phyloP scores from a whole-genome alignment of 352 stramenopile species.

The Blastocystis sp. region DNA sequence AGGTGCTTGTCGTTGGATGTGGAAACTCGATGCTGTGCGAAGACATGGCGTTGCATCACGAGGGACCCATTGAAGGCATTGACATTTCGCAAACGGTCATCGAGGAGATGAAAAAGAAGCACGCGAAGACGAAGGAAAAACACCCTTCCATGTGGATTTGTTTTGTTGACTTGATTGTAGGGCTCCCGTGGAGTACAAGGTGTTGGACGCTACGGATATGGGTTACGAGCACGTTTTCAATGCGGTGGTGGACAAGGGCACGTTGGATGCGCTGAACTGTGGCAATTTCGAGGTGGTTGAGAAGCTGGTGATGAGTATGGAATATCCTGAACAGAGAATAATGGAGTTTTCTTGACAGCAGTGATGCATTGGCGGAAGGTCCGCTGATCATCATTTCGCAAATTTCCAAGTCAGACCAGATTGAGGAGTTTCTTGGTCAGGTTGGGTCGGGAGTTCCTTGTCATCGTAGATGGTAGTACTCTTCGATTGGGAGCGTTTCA shows the following conservation, averaged over 20 bases:
- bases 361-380: background rate
- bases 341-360: background rate
- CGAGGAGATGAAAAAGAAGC: slow-evolving; percentile 34
- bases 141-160: background rate
- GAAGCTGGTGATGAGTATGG: slow-evolving; percentile 20
- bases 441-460: background rate
- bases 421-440: slow-evolving; percentile 23
- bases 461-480: background rate
- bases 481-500: slow-evolving; percentile 31
- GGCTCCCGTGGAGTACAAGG: slow-evolving; percentile 9
- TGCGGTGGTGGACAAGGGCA: slow-evolving; percentile 44
- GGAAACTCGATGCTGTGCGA: slow-evolving; percentile 50
- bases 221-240: slow-evolving; percentile 6
- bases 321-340: background rate
- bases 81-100: slow-evolving; percentile 51
- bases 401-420: background rate
- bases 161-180: background rate
- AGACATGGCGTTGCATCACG: slow-evolving; percentile 27
- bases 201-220: slow-evolving; percentile 29
- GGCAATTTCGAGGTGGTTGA: slow-evolving; percentile 24
- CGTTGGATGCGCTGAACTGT: slow-evolving; percentile 38
- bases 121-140: background rate
- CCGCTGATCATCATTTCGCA: slow-evolving; percentile 37
- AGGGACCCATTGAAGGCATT: slow-evolving; percentile 45
- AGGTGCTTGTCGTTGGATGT: slow-evolving; percentile 49